phyloP scores from a whole-genome alignment of 2,329 filamentous ascomycete species.

The Scytalidium sp. region DNA sequence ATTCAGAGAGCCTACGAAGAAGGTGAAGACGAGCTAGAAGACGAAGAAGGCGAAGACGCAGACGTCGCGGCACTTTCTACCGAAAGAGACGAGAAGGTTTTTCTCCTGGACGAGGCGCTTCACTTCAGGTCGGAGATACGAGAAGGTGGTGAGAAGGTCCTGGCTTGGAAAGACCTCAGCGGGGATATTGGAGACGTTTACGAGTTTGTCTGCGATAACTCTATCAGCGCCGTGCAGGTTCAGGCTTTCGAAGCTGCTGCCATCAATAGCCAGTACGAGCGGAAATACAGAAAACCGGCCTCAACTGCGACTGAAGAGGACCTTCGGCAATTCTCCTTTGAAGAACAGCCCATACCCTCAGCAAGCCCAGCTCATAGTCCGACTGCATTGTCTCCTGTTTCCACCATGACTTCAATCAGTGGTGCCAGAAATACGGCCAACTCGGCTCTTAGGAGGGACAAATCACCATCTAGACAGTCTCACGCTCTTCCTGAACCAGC shows the following conservation, averaged over 20 bases:
- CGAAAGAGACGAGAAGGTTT: constrained; percentile 96
- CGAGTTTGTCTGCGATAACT: constrained; percentile 91
- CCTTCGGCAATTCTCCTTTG: constrained; percentile 78
- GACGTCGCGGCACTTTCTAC: constrained; percentile 68
- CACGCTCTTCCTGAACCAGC: constrained; percentile 25
- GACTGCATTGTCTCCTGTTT: constrained; percentile 28
- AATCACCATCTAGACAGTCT: constrained; percentile 14
- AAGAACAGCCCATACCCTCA: constrained; percentile 60
- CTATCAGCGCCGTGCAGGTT: constrained; percentile 67
- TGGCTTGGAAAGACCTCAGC: constrained; percentile 93
- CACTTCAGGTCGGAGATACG: constrained; percentile 83
- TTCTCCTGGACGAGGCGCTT: constrained; percentile 87
- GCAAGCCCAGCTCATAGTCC: constrained; percentile 62
- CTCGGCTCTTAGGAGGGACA: constrained; percentile 41
- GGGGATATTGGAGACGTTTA: constrained; percentile 94
- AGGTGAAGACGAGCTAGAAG: constrained; percentile 88
- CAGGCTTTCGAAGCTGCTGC: constrained; percentile 79
- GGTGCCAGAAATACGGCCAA: constrained; percentile 36
- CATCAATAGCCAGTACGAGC: constrained; percentile 94
- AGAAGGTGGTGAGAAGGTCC: constrained; percentile 75
- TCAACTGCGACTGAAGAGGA: constrained; percentile 80
- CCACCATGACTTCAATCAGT: constrained; percentile 16
- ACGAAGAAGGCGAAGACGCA: constrained; percentile 83
- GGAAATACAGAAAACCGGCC: constrained; percentile 81
- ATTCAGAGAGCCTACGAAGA: constrained; percentile 96